phyloP scores from a whole-genome alignment of 2,329 filamentous ascomycete species.

The Dothistroma pini region DNA sequence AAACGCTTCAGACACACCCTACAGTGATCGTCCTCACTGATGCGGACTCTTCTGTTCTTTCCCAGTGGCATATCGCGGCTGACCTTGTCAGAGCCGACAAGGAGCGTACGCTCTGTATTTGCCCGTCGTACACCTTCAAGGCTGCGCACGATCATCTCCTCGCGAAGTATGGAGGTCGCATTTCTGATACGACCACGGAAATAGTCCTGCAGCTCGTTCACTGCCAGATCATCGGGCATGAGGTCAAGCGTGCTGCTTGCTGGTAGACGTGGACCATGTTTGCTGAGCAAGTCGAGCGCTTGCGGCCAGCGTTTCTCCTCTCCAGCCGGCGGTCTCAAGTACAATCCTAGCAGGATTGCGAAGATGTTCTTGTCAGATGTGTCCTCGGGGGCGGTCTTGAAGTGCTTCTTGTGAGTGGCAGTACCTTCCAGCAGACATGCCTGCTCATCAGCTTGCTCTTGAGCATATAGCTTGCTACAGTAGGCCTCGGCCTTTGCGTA shows the following conservation, averaged over 20 bases:
- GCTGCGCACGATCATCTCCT: conserved; percentile 71
- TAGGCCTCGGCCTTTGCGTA: conserved; percentile 95
- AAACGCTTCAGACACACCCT: conserved; percentile 90
- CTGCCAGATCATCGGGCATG: conserved; percentile 75
- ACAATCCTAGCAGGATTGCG: conserved; percentile 83
- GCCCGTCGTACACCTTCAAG: conserved; percentile 76
- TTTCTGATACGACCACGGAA: conserved; percentile 87
- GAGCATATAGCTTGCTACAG: conserved; percentile 79
- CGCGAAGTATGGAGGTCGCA: conserved; percentile 76
- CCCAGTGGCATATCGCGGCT: conserved; percentile 54
- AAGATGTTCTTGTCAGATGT: conserved; percentile 68
- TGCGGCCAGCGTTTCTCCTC: conserved; percentile 64
- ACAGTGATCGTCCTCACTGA: conserved; percentile 85
- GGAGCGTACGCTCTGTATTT: conserved; percentile 67
- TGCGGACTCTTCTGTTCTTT: conserved; percentile 66
- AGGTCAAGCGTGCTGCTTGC: conserved; percentile 80
- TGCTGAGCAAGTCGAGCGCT: conserved; percentile 81
- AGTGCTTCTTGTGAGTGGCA: conserved; percentile 18
- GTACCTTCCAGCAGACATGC: conserved; percentile 24
- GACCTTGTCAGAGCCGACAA: conserved; percentile 66
- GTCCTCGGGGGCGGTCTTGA: conserved; percentile 49
- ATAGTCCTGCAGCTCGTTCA: conserved; percentile 79
- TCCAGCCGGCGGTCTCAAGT: conserved; percentile 73
- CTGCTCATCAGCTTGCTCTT: conserved; percentile 37
- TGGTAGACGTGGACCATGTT: conserved; percentile 86